Percentiles rank a stretch among this genome's conserved stretches.
Conservation (phyloP, 1,139 yeast genomes). For the Magnusiomyces paraingens region DNA sequence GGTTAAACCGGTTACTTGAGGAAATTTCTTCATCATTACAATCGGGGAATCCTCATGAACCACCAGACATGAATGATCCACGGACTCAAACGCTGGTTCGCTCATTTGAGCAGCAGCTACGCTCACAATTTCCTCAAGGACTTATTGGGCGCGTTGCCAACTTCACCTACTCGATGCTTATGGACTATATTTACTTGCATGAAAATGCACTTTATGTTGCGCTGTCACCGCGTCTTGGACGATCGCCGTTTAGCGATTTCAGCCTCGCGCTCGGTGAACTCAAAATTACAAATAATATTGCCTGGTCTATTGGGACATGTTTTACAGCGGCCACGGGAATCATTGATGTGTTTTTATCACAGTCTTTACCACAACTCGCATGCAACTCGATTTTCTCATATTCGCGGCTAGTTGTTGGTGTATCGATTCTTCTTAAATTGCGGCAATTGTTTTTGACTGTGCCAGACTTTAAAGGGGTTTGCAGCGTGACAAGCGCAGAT, state of each 20-base stretch:
- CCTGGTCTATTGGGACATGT: constrained; percentile 22
- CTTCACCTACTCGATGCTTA: constrained; percentile 3
- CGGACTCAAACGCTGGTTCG: constrained; percentile 22
- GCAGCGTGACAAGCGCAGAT: constrained; percentile 43
- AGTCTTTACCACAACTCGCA: constrained; percentile 33
- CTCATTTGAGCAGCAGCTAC: constrained; percentile 24
- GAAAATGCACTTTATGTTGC: constrained; percentile 46
- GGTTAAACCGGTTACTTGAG: constrained; percentile 56
- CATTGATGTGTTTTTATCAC: constrained; percentile 19
- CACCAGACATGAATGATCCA: constrained; percentile 28
- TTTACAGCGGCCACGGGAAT: constrained; percentile 21
- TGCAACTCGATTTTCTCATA: constrained; percentile 56
- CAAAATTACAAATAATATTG: background rate
- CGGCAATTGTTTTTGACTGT: constrained; percentile 50
- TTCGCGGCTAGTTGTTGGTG: constrained; percentile 60
- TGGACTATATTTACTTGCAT: constrained; percentile 41
- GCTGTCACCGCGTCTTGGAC: constrained; percentile 25
- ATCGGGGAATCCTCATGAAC: constrained; percentile 21
- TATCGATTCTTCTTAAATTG: constrained; percentile 57
- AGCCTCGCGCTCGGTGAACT: constrained; percentile 26
- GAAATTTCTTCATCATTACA: constrained; percentile 38
- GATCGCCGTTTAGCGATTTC: constrained; percentile 35
- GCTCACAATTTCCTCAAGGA: background rate
- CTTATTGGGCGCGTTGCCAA: background rate
- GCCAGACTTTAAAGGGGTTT: constrained; percentile 43